Evolutionary conservation across 768 basidiomycete genomes (phyloP).

Genomic region (Chalciporus pseudorubinellus): DNA sequence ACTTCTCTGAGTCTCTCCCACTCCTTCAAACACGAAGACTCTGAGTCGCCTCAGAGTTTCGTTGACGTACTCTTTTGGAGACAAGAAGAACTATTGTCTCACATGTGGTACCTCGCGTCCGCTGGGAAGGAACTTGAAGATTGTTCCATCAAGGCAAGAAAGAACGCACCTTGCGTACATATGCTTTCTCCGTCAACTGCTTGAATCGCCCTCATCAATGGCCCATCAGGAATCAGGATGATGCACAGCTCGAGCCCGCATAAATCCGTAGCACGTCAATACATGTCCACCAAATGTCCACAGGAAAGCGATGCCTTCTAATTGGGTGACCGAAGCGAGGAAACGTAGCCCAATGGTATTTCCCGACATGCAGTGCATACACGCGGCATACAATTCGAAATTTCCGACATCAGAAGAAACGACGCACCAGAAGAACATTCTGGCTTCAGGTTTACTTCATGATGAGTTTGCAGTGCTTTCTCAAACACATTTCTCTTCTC

Average conservation of each 20-base stretch:
- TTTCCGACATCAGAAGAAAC: slow-evolving; percentile 9
- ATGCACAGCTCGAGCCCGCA: slow-evolving; percentile 69
- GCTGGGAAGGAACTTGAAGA: slow-evolving; percentile 77
- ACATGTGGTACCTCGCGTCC: slow-evolving; percentile 70
- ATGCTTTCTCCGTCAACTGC: slow-evolving; percentile 70
- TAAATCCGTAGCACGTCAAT: slow-evolving; percentile 15
- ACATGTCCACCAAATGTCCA: no score
- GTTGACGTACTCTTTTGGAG: slow-evolving; percentile 64
- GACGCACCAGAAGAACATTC: slow-evolving; percentile 86
- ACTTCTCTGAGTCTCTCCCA: slow-evolving; percentile 14
- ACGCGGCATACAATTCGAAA: slow-evolving; percentile 2
- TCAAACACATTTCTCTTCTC: slow-evolving; percentile 78
- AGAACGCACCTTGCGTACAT: slow-evolving; percentile 81
- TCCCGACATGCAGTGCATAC: slow-evolving; percentile 1
- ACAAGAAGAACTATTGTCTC: slow-evolving; percentile 77
- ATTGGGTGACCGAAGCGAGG: background rate
- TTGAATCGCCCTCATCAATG: slow-evolving; percentile 62
- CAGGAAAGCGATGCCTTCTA: slow-evolving; percentile 3
- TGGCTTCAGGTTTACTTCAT: slow-evolving; percentile 68
- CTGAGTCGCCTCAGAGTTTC: slow-evolving; percentile 66
- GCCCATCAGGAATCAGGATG: slow-evolving; percentile 27
- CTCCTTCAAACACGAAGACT: slow-evolving; percentile 34
- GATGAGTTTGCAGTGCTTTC: slow-evolving; percentile 66
- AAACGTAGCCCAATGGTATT: slow-evolving; percentile 1
- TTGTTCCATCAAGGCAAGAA: slow-evolving; percentile 84